Conservation (phyloP, 495 filamentous ascomycete species). For the Aspergillus leporis region DNA sequence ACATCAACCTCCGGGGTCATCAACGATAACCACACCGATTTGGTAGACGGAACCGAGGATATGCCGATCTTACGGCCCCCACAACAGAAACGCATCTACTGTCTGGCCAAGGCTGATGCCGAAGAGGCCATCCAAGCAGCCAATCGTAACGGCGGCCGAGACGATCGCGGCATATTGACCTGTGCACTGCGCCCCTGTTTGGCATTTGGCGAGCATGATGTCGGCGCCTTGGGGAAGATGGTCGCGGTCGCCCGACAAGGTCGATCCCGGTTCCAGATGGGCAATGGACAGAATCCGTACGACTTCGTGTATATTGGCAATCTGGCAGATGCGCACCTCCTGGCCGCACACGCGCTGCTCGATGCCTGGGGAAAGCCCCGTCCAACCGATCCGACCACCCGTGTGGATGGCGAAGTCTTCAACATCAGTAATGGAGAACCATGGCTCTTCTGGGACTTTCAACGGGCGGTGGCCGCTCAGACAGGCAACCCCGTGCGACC, state of each 20-base stretch:
- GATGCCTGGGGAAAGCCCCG: slow-evolving; percentile 4
- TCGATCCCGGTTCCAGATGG: slow-evolving; percentile 11
- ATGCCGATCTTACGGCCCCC: slow-evolving; percentile 12
- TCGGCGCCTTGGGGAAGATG: slow-evolving; percentile 11
- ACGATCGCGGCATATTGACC: slow-evolving; percentile 8
- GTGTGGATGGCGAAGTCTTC: slow-evolving; percentile 15
- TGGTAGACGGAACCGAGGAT: slow-evolving; percentile 10
- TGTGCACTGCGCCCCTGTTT: slow-evolving; percentile 6
- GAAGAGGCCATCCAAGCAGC: slow-evolving; percentile 15
- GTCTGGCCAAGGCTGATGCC: slow-evolving; percentile 14
- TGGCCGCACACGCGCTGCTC: slow-evolving; percentile 3
- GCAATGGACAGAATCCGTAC: slow-evolving; percentile 9
- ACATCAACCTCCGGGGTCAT: slow-evolving; percentile 15
- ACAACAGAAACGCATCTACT: slow-evolving; percentile 12
- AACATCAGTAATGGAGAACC: slow-evolving; percentile 13
- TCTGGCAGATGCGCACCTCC: slow-evolving; percentile 11
- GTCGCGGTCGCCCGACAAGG: slow-evolving; percentile 10
- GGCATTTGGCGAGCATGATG: slow-evolving; percentile 12
- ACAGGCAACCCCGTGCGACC: neutral
- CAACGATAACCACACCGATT: slow-evolving; percentile 16
- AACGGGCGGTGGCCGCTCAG: neutral
- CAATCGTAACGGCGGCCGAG: slow-evolving; percentile 1
- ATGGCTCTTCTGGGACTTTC: slow-evolving; percentile 18
- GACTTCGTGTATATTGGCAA: slow-evolving; percentile 16
- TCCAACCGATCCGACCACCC: neutral